phyloP scores from a whole-genome alignment of 768 basidiomycete genomes.

The Tricholoma flavovirens region DNA sequence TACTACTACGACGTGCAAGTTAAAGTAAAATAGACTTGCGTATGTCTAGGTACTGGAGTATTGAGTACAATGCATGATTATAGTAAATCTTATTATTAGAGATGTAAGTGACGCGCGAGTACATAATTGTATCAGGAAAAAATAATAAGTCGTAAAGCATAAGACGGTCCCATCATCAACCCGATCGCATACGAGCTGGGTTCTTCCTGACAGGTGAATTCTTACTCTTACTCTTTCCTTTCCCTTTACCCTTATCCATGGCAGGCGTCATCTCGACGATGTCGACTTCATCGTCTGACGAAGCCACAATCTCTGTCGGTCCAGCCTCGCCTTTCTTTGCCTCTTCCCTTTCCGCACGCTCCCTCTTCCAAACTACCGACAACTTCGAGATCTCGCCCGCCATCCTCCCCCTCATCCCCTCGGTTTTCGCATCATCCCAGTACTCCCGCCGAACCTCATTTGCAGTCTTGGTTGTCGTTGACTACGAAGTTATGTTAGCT shows the following conservation, averaged over 20 bases:
- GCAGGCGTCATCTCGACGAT: conserved; percentile 30
- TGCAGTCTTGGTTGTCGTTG: conserved; percentile 21
- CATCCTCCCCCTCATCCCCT: conserved; percentile 42
- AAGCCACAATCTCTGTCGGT: conserved; percentile 21
- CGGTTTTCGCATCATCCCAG: conserved; percentile 51
- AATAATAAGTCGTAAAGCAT: neutral
- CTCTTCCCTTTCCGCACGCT: conserved; percentile 34
- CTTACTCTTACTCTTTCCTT: conserved; percentile 11
- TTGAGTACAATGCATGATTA: conserved; percentile 10
- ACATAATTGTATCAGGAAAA: neutral
- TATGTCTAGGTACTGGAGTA: neutral
- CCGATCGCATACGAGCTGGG: conserved; percentile 5
- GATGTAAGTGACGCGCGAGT: conserved; percentile 4
- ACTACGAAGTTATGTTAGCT: neutral
- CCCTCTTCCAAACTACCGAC: conserved; percentile 49
- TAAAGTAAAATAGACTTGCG: neutral
- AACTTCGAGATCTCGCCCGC: conserved; percentile 35
- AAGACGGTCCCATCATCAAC: conserved; percentile 1
- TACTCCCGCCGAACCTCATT: conserved; percentile 35
- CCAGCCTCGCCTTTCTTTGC: conserved; percentile 31
- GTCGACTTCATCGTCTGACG: conserved; percentile 39
- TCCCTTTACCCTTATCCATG: no score
- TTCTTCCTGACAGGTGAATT: conserved; percentile 4
- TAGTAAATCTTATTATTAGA: neutral
- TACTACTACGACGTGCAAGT: neutral